Evolutionary conservation across 192 early-diverging fungal genomes (phyloP).

Genomic region (Coemansia sp.): DNA sequence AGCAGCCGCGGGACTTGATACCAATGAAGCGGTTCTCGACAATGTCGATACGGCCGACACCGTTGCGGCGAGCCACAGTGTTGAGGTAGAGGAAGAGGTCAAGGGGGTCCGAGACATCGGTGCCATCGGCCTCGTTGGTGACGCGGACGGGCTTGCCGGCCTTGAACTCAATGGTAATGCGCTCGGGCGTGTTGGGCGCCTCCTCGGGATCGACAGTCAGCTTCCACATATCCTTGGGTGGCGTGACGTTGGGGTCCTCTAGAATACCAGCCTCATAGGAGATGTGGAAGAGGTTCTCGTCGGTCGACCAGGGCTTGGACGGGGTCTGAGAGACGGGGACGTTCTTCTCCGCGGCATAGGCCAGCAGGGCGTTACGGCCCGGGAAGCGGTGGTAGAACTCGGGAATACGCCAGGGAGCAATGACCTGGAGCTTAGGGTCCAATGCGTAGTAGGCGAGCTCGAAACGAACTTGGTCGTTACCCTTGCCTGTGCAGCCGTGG

Average conservation of each 20-base stretch:
- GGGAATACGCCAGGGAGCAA: conserved; percentile 96
- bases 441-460: conserved; percentile 98
- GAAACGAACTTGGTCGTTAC: conserved; percentile 99
- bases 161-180: conserved; percentile 88
- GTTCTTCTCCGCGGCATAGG: conserved; percentile 85
- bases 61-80: conserved; percentile 93
- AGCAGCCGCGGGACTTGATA: conserved; percentile 99
- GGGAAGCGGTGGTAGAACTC: conserved; percentile 96
- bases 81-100: conserved; percentile 97
- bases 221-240: conserved; percentile 99
- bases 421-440: conserved; percentile 91
- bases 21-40: conserved; percentile 99
- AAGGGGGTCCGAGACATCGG: conserved; percentile 69
- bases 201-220: conserved; percentile 96
- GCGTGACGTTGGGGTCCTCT: conserved; percentile 95
- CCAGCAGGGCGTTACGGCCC: conserved; percentile 89
- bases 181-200: conserved; percentile 95
- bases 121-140: conserved; percentile 77
- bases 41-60: conserved; percentile 98
- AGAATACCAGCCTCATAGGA: conserved; percentile 98
- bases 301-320: conserved; percentile 98
- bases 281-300: conserved; percentile 99
- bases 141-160: conserved; percentile 89
- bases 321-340: conserved; percentile 96
- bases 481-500: conserved; percentile 99